Percentiles rank a stretch among this genome's conserved stretches.
Conservation (phyloP, 768 basidiomycete species). For the Leccinum arenicola region DNA sequence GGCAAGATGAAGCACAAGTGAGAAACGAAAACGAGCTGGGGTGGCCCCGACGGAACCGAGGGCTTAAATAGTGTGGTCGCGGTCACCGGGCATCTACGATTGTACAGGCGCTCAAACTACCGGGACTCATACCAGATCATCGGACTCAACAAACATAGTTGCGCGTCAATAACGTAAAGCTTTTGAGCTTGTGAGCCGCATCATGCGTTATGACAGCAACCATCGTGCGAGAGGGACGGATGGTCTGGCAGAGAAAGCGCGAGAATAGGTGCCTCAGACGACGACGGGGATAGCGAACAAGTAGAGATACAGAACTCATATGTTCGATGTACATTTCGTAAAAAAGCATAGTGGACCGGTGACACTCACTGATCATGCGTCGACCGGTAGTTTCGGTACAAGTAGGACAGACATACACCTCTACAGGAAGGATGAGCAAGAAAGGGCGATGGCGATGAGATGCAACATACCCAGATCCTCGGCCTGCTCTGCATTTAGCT, state of each 20-base stretch:
- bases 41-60: constrained; percentile 1
- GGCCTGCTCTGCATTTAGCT: constrained; percentile 59
- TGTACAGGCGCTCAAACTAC: constrained; percentile 31
- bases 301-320: constrained; percentile 36
- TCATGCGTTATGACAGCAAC: constrained; percentile 33
- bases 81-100: constrained; percentile 19
- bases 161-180: constrained; percentile 35
- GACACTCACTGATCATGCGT: constrained; percentile 76
- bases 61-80: constrained; percentile 15
- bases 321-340: constrained; percentile 35
- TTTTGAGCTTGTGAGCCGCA: constrained; percentile 33
- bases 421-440: constrained; percentile 36
- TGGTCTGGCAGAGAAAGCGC: constrained; percentile 34
- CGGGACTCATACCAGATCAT: constrained; percentile 33
- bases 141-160: constrained; percentile 36
- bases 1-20: constrained; percentile 13
- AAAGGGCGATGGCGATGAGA: constrained; percentile 1
- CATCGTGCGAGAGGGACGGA: constrained; percentile 27
- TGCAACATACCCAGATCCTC: constrained; percentile 71
- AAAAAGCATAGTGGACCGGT: constrained; percentile 30
- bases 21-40: constrained; percentile 7
- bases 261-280: constrained; percentile 31
- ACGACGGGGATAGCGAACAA: constrained; percentile 32
- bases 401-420: constrained; percentile 53
- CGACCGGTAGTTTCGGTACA: constrained; percentile 63